Evolutionary conservation across 2,329 filamentous ascomycete genomes (phyloP), one percentile per base, ranked within the genome.

Genomic region (Alternaria arbusti): DNA sequence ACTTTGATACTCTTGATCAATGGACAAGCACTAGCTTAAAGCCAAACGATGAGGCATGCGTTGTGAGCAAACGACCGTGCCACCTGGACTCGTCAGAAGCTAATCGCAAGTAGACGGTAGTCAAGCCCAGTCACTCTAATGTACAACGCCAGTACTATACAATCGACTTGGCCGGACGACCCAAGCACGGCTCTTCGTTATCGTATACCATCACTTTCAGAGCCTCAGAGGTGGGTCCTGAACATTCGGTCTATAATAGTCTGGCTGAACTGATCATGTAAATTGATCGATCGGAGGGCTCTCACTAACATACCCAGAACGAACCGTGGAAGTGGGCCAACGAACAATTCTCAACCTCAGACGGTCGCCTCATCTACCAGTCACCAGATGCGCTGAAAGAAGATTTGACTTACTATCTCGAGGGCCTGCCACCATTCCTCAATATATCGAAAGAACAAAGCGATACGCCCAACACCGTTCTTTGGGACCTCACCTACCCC

Each of bases 181-280:
- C 82, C 0, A 78, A 80, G n/a, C 80, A 88, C 46, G 72, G 80
- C 11, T 76, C 81, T 0, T 82, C 84, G 1, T 71, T 89, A 8
- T 86, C 83, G 3, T 95, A 94, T 74, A 94, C 92, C 0, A 74
- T 93, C 64, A 93, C 90, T 62, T 93, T 91, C 72, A 86, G 90
- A 25, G 81, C 84, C 51, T 78, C 76, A 5, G 72, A 79, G 44
- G 68, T 70, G 47, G 12, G 61, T 40, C 40, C 6, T n/a, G 3
- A 15, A 25, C 7, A 4, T 2, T 5, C 22, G 13, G 1, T 15
- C n/a, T 36, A 36, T 0, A 40, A 12, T 15, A 2, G 5, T 5
- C 30, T 3, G 13, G 1, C 23, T n/a, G 20, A 3, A 23, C 1
- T 9, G 28, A 5, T 1, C 3, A 11, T 9, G 13, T 15, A 15